Conservation (phyloP, 768 basidiomycete genomes). For the Termitomyces sp. region DNA sequence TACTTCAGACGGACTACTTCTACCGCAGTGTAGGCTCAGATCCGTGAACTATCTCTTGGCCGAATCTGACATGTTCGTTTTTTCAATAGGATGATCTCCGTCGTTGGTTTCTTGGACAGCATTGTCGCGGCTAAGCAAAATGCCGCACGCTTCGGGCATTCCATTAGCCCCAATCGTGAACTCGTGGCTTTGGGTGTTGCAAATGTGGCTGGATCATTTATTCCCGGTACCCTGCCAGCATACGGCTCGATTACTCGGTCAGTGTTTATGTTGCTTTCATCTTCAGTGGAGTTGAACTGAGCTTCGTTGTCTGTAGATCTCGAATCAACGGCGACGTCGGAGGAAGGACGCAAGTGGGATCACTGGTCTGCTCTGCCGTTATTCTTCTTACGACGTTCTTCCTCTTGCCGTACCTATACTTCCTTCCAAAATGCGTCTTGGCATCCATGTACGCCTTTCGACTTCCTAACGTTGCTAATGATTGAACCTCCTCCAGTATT, state of each 20-base stretch:
- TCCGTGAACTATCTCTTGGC: not conserved
- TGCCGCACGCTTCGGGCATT: slow-evolving; percentile 75
- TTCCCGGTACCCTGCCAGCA: slow-evolving; percentile 87
- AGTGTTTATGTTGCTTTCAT: slow-evolving; percentile 9
- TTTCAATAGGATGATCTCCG: slow-evolving; percentile 57
- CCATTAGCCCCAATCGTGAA: slow-evolving; percentile 92
- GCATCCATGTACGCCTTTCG: slow-evolving; percentile 67
- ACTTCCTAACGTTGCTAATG: not conserved
- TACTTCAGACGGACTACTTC: slow-evolving; percentile 79
- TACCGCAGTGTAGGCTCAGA: slow-evolving; percentile 61
- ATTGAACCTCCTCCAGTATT: slow-evolving; percentile 43
- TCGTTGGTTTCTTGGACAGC: slow-evolving; percentile 91
- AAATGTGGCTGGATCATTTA: slow-evolving; percentile 72
- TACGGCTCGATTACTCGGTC: slow-evolving; percentile 92
- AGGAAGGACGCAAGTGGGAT: slow-evolving; percentile 85
- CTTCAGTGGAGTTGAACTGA: slow-evolving; percentile 4
- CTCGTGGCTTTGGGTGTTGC: slow-evolving; percentile 87
- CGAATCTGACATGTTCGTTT: not conserved
- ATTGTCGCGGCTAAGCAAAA: slow-evolving; percentile 96
- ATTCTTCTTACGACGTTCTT: slow-evolving; percentile 86
- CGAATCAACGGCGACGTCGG: slow-evolving; percentile 91
- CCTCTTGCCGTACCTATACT: slow-evolving; percentile 81
- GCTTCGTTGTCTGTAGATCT: slow-evolving; percentile 37
- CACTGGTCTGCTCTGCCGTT: slow-evolving; percentile 66
- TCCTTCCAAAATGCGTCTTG: slow-evolving; percentile 84